Evolutionary conservation across 305 asterid genomes (phyloP).

Genomic region (Plantago coronopus): DNA sequence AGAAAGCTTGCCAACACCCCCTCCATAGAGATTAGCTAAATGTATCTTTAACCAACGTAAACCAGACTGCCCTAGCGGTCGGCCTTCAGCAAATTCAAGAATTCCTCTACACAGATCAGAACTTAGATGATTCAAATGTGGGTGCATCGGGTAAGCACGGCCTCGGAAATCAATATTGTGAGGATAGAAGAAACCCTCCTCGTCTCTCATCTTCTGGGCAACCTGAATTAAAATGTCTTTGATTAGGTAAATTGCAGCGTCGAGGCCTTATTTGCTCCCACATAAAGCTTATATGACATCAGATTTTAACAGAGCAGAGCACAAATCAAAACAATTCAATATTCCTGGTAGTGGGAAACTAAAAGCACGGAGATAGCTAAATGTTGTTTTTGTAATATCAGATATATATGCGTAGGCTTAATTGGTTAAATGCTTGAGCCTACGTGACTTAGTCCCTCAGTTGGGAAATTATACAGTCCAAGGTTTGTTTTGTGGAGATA

Average conservation of each 20-base stretch:
- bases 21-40: constrained; percentile 84
- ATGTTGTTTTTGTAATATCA: no score
- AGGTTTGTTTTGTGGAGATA: no score
- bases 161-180: constrained; percentile 98
- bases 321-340: constrained; percentile 3
- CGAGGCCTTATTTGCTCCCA: neutral
- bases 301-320: neutral
- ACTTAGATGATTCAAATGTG: constrained; percentile 86
- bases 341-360: neutral
- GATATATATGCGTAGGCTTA: no score
- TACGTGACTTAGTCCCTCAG: no score
- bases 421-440: no score
- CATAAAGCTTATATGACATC: neutral
- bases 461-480: no score
- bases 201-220: constrained; percentile 86
- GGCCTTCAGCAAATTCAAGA: constrained; percentile 94
- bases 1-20: constrained; percentile 79
- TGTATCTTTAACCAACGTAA: constrained; percentile 80
- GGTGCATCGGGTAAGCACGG: constrained; percentile 98
- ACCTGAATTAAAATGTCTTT: constrained; percentile 49
- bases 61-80: constrained; percentile 78
- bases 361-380: no score
- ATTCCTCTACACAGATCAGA: constrained; percentile 94
- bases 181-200: constrained; percentile 90
- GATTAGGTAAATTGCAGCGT: constrained; percentile 20